Base-by-base conservation (phyloP, 2,329 filamentous ascomycete species). In the Phyllachora maydis region DNA sequence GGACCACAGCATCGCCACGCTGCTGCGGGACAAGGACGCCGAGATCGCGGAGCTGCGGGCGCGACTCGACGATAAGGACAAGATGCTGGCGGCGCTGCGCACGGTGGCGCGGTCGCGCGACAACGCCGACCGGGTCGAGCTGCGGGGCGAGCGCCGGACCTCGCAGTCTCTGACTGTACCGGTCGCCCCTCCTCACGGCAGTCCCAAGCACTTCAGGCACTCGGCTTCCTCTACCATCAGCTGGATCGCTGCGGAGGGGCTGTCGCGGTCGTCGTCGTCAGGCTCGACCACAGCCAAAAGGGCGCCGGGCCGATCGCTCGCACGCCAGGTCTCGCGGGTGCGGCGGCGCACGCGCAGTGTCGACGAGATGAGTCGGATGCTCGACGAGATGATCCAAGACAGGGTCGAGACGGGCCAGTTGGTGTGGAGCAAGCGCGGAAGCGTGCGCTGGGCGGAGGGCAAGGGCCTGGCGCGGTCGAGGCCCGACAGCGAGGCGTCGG, bases 381-480 rank as follows among this genome's bases (percentile, higher is more conserved):
- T 93, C 14, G 85, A 95, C 38, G 81, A 92, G 49, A 93, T 95
- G 85, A 88, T 93, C 29, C 76, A 83, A 40, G 77, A 85, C 40
- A 69, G 76, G 28, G 75, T 90, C 25, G 77, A 88, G 36, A 68
- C 59, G 24, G 78, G 76, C 12, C 67, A 78, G 26, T 50, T 79
- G 12, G 56, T 78, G 15, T 67, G 75, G 37, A 61, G 70, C 24
- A 51, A 52, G 24, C 57, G 71, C 29, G 75, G 72, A 19, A 79
- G 70, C 38, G 61, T 79, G 23, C 63, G 68, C n/a, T n/a, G n/a
- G n/a, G n/a, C n/a, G n/a, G n/a, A n/a, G n/a, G n/a, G n/a, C n/a
- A n/a, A n/a, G n/a, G n/a, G n/a, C n/a, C n/a, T n/a, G n/a, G n/a
- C n/a, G n/a, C n/a, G n/a, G n/a, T n/a, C n/a, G n/a, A n/a, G n/a